These are phyloP conservation scores for Flueggea neowawraea DNA, from an alignment of 441 rosid species.

Conservation along the genomic window DNA sequence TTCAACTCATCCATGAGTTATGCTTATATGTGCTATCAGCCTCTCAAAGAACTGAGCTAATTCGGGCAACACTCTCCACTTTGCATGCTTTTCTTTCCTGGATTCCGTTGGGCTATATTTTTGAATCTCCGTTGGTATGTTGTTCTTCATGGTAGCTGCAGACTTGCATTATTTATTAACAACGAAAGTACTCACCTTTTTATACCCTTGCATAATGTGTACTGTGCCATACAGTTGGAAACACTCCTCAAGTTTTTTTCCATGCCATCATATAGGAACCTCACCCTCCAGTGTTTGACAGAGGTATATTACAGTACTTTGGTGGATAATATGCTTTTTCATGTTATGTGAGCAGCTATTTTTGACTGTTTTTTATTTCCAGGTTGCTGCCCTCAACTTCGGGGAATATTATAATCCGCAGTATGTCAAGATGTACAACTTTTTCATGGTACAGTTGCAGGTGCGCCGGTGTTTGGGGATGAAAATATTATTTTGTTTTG, in stretches of 20 bases:
- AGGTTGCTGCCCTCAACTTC: conserved; percentile 94
- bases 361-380: conserved; percentile 18
- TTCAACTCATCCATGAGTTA: conserved; percentile 98
- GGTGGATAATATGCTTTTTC: conserved; percentile 1
- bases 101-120: conserved; percentile 99
- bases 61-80: conserved; percentile 92
- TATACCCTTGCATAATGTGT: neutral
- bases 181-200: too few species aligned
- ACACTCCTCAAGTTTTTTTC: conserved; percentile 92
- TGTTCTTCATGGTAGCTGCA: neutral
- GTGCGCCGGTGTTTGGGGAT: conserved; percentile 25
- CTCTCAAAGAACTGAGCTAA: conserved; percentile 96
- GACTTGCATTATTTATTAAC: neutral
- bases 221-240: conserved; percentile 63
- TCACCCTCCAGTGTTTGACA: conserved; percentile 95
- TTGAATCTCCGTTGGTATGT: conserved; percentile 96
- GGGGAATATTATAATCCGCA: conserved; percentile 90
- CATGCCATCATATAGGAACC: conserved; percentile 84
- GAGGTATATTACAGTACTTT: conserved; percentile 51
- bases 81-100: conserved; percentile 99
- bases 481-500: conserved; percentile 1
- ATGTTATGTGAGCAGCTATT: conserved; percentile 1
- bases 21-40: conserved; percentile 98
- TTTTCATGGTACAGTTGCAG: conserved; percentile 87
- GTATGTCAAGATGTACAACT: conserved; percentile 76